Base-by-base conservation (phyloP, 73 alveolate species). In the Paramecium caudatum region DNA sequence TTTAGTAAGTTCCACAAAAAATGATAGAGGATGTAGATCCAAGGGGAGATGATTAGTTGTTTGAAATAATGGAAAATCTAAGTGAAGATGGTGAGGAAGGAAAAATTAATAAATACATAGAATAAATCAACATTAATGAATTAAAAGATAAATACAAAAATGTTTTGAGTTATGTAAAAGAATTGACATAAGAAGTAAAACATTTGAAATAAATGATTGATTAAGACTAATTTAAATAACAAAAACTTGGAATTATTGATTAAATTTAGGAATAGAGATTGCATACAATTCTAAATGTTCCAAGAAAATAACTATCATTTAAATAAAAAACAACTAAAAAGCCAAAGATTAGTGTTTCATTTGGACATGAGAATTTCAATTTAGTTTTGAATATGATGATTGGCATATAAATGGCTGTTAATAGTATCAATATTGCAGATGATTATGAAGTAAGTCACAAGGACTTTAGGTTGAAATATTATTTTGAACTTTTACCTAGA, bases 401-500 rank as follows among this genome's bases (percentile, higher is more conserved):
- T 36, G 99, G 99, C 27, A 94, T 96, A 4, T 90, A 96, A 91
- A 95, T 95, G 91, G 98, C 99, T 46, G 96, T 96, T 49, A 95
- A 92, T 30, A 82, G 83, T 45, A 85, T 55, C 30, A 49, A 50
- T 45, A 39, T 91, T 45, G 90, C 91, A 1, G 94, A 94, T 39
- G 70, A 93, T 21, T 65, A 82, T 34, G 95, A 95, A 23, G 65
- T 93, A 6, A 88, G 93, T 32, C 84, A 61, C 45, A 91, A 93
- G 62, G 97, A 96, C 10, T 96, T 90, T 84, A 93, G 90, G 62
- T 78, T 94, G 34, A 91, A 84, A 47, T 91, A 95, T 46, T 80
- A 88, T 46, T 93, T 91, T 82, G 98, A 96, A 47, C 46, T 96
- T 5, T 93, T 92, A 0, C 98, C 98, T 10, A 91, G 96, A 82